Conservation (phyloP, 192 early-diverging fungal genomes). For the Mortierella hygrophila region DNA sequence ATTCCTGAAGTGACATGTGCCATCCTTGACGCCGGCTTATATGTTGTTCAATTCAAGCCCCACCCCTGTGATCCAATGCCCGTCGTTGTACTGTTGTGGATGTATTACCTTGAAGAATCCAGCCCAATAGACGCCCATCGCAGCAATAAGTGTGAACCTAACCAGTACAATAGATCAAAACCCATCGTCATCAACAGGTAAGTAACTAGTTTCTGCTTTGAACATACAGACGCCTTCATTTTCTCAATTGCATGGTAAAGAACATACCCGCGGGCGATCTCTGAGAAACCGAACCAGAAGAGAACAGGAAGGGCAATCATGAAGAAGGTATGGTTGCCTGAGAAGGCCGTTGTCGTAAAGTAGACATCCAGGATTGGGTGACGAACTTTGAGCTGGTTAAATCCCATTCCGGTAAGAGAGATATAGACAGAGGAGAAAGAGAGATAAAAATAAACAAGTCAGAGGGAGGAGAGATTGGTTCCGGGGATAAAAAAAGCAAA, state of each 20-base stretch:
- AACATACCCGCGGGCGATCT: conserved; percentile 69
- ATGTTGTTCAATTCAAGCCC: not conserved
- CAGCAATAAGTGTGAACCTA: conserved; percentile 59
- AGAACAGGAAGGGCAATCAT: conserved; percentile 83
- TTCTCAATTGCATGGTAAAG: not conserved
- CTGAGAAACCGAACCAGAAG: conserved; percentile 83
- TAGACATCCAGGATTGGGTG: conserved; percentile 69
- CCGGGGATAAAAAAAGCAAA: not conserved
- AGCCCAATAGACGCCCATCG: conserved; percentile 69
- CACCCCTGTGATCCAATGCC: not conserved
- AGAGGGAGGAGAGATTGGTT: not conserved
- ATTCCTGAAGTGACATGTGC: not conserved
- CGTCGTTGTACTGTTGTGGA: not conserved
- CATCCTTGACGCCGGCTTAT: not conserved
- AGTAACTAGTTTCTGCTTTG: not conserved
- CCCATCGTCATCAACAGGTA: not conserved
- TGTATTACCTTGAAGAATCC: conserved; percentile 69
- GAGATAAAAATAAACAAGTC: not conserved
- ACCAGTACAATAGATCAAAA: not conserved
- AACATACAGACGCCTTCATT: not conserved
- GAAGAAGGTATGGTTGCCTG: conserved; percentile 93
- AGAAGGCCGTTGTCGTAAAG: conserved; percentile 78
- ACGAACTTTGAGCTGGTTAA: conserved; percentile 57
- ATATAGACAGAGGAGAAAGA: not conserved
- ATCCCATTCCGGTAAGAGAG: not conserved